Conservation (phyloP, 192 early-diverging fungal species). For the Backusella parvicylindrica region DNA sequence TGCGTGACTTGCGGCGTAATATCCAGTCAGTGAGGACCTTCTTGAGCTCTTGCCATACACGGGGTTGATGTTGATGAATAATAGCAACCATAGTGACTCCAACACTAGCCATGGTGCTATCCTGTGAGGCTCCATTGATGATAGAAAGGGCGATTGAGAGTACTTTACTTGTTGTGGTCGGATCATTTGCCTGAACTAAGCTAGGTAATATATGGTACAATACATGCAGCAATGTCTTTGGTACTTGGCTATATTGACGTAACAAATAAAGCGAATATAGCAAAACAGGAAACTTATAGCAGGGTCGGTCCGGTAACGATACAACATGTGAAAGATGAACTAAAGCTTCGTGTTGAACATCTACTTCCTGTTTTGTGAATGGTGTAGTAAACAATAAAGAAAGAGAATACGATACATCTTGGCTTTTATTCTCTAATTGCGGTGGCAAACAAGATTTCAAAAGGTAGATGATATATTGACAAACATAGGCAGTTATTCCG, state of each 20-base stretch:
- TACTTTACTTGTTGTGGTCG: constrained; percentile 43
- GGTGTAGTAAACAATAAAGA: constrained; percentile 6
- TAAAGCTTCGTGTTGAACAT: not conserved
- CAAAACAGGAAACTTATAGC: constrained; percentile 39
- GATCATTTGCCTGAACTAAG: constrained; percentile 42
- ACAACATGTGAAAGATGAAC: not conserved
- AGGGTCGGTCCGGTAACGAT: not conserved
- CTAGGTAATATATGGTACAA: constrained; percentile 42
- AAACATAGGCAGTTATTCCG: not conserved
- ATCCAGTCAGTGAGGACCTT: constrained; percentile 49
- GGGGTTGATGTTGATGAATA: constrained; percentile 46
- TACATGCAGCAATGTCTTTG: constrained; percentile 35
- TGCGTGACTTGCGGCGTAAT: constrained; percentile 34
- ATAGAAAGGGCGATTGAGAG: constrained; percentile 42
- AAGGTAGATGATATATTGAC: not conserved
- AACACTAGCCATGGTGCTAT: constrained; percentile 35
- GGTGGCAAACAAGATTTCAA: not conserved
- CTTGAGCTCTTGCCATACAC: constrained; percentile 51
- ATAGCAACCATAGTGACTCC: constrained; percentile 44
- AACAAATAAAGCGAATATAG: constrained; percentile 46
- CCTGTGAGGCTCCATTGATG: constrained; percentile 21
- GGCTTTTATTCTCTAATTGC: not conserved
- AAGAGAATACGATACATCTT: not conserved
- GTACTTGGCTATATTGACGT: constrained; percentile 15
- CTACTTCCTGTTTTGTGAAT: not conserved